These are phyloP conservation scores for Phytopythium boreale DNA, from an alignment of 352 stramenopile species.

Conservation along the genomic window DNA sequence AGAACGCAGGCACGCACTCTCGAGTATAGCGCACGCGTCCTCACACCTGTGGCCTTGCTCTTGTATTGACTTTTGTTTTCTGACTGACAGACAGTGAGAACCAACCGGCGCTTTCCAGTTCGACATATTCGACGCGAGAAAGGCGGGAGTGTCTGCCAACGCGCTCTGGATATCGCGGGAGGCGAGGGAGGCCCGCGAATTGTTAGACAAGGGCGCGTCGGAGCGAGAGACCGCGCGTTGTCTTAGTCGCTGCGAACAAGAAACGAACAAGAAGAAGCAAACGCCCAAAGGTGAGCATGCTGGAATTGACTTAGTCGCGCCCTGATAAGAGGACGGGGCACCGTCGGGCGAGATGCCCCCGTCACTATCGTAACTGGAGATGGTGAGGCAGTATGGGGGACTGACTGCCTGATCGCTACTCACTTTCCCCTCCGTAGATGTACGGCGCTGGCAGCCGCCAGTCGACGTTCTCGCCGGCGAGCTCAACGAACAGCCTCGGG, in stretches of 20 bases:
- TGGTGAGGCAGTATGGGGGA: neutral
- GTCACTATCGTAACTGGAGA: neutral
- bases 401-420: neutral
- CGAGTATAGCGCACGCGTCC: neutral
- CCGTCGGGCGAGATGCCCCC: too few species aligned
- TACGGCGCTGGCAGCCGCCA: conserved; percentile 24
- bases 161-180: neutral
- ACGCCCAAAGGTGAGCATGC: neutral
- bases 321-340: neutral
- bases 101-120: neutral
- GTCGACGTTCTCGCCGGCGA: conserved; percentile 26
- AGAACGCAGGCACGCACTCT: neutral
- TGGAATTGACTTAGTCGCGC: too few species aligned
- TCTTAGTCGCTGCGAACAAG: neutral
- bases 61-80: too few species aligned
- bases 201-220: neutral
- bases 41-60: neutral
- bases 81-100: neutral
- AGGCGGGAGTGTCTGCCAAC: neutral
- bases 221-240: neutral
- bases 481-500: conserved; percentile 16
- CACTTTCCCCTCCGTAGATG: conserved; percentile 17
- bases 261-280: neutral
- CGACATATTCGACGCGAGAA: neutral
- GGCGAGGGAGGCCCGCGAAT: neutral